Evolutionary conservation across 2,329 filamentous ascomycete species (phyloP).

Genomic region (Pseudocercospora fijiensis): DNA sequence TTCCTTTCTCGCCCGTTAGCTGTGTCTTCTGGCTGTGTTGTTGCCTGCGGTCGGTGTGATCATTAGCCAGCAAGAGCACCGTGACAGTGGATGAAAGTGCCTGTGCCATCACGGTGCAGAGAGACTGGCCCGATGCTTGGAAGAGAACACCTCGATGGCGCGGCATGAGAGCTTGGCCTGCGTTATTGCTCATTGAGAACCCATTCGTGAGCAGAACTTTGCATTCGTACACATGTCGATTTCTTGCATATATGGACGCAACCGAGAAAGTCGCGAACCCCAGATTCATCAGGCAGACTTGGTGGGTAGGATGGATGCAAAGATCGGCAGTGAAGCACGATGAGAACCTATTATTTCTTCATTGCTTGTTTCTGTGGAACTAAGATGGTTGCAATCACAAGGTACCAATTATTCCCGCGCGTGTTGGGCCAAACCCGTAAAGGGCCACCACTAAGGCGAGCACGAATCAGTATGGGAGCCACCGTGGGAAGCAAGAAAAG

Average conservation of each 20-base stretch:
- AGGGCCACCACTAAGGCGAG: neutral
- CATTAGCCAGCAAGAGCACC: neutral
- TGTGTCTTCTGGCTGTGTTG: neutral
- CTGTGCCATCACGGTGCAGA: neutral
- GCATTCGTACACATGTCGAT: neutral
- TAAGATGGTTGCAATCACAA: neutral
- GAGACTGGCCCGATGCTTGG: neutral
- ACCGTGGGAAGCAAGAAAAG: neutral
- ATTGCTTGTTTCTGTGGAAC: neutral
- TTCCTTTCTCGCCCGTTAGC: neutral
- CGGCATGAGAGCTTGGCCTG: neutral
- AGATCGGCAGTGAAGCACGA: neutral
- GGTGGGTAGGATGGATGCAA: neutral
- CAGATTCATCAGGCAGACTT: neutral
- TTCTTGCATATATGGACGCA: neutral
- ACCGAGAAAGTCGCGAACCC: neutral
- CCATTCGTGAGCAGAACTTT: neutral
- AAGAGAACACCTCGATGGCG: neutral
- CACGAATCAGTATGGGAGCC: neutral
- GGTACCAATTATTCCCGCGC: neutral
- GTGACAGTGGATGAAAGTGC: neutral
- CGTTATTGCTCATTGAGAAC: neutral
- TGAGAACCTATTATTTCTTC: neutral
- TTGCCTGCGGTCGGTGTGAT: neutral
- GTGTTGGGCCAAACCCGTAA: no score